These are phyloP conservation scores for Dioscorea cayenensis DNA, from an alignment of 116 monocot genomes.

Conservation along the genomic window DNA sequence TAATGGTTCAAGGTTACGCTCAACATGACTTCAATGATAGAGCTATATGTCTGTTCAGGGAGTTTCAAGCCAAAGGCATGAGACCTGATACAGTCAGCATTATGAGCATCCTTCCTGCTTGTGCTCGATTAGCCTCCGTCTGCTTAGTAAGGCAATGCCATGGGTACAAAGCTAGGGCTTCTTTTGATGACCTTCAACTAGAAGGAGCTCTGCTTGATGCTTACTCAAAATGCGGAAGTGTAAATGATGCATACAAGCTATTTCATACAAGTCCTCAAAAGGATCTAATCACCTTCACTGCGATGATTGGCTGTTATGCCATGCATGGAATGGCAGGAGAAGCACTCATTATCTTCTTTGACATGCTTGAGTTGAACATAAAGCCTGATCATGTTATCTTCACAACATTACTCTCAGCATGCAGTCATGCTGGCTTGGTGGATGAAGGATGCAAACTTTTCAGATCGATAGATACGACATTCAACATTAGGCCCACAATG, in stretches of 20 bases:
- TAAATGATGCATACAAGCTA: constrained; percentile 32
- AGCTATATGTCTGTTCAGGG: constrained; percentile 37
- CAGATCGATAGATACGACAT: constrained; percentile 23
- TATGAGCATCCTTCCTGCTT: constrained; percentile 47
- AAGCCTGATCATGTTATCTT: constrained; percentile 72
- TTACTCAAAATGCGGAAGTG: constrained; percentile 67
- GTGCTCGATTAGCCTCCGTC: constrained; percentile 33
- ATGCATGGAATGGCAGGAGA: constrained; percentile 62
- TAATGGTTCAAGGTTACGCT: constrained; percentile 50
- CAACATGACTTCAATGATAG: constrained; percentile 24
- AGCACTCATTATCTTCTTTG: constrained; percentile 32
- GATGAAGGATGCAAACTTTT: constrained; percentile 55
- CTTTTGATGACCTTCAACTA: constrained; percentile 31
- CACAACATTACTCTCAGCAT: constrained; percentile 58
- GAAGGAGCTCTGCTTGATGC: constrained; percentile 52
- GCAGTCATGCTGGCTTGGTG: constrained; percentile 60
- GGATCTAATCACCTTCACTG: constrained; percentile 49
- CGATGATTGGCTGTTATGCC: constrained; percentile 55
- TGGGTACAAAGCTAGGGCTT: constrained; percentile 34
- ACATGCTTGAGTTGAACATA: constrained; percentile 38
- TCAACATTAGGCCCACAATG: constrained; percentile 41
- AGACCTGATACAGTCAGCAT: constrained; percentile 40
- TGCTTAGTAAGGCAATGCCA: constrained; percentile 57
- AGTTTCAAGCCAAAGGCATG: constrained; percentile 30
- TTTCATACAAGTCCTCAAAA: constrained; percentile 27